These are phyloP conservation scores for Microcyclosporella mali DNA, from an alignment of 2,329 filamentous ascomycete species.

Conservation along the genomic window DNA sequence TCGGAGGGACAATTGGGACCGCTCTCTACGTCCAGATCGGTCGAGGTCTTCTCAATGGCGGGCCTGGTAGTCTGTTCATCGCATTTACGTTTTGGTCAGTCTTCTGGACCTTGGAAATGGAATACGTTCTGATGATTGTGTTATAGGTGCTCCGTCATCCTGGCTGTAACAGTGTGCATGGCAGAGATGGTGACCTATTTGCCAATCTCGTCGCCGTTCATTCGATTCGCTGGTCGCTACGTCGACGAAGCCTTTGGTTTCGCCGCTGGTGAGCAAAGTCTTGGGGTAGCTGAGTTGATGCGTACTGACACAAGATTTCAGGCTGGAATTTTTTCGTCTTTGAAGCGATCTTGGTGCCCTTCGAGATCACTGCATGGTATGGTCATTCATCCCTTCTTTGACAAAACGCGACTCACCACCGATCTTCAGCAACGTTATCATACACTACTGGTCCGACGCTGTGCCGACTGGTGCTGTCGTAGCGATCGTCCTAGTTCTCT, in stretches of 20 bases:
- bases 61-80: conserved; percentile 42
- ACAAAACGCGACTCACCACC: too few relatives aligned
- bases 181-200: conserved; percentile 73
- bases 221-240: conserved; percentile 68
- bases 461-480: conserved; percentile 55
- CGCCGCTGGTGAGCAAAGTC: conserved; percentile 14
- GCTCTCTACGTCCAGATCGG: conserved; percentile 45
- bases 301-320: not conserved
- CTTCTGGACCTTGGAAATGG: not conserved
- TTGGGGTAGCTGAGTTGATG: not conserved
- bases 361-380: conserved; percentile 38
- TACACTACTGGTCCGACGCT: conserved; percentile 50
- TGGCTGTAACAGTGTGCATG: conserved; percentile 38
- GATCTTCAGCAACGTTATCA: conserved; percentile 48
- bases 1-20: conserved; percentile 42
- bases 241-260: conserved; percentile 66
- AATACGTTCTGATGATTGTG: too few relatives aligned
- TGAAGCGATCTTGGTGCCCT: conserved; percentile 25
- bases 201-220: conserved; percentile 71
- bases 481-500: conserved; percentile 52
- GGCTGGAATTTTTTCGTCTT: conserved; percentile 29
- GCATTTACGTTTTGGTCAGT: conserved; percentile 40
- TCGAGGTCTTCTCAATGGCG: conserved; percentile 41
- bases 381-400: too few relatives aligned
- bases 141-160: conserved; percentile 19